A percentile compares a stretch with the other conserved stretches of the same genome.
Conservation (phyloP, 2,329 filamentous ascomycete species). For the Apiospora marii region DNA sequence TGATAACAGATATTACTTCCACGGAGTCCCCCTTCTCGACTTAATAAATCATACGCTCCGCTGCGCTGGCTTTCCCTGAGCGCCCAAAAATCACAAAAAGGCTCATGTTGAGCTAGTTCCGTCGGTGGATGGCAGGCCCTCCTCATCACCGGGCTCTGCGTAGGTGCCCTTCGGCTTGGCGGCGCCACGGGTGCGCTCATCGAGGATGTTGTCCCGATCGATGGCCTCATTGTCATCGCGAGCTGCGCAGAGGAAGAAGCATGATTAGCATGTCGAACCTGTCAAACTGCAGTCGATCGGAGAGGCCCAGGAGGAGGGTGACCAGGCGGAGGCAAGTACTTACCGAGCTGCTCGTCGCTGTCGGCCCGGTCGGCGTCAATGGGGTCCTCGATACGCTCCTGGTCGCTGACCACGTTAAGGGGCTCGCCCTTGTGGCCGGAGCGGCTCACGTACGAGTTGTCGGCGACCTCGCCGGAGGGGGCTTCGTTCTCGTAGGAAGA, state of each 20-base stretch:
- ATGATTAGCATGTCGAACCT: not conserved
- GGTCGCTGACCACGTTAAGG: conserved; percentile 45
- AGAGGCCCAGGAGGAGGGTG: too few species aligned
- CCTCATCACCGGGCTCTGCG: conserved; percentile 45
- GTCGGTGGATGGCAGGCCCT: conserved; percentile 36
- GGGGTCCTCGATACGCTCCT: conserved; percentile 43
- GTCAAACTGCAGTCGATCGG: not conserved
- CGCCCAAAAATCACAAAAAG: too few species aligned
- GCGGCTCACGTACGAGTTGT: conserved; percentile 46
- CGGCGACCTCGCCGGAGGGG: conserved; percentile 35
- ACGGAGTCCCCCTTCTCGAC: too few species aligned
- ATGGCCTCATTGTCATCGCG: conserved; percentile 49
- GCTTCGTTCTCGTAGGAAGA: conserved; percentile 33
- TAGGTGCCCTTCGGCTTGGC: conserved; percentile 38
- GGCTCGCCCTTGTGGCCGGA: conserved; percentile 39
- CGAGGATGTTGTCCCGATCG: conserved; percentile 46
- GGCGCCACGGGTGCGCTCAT: conserved; percentile 44
- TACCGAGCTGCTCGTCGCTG: conserved; percentile 46
- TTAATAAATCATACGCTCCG: not conserved
- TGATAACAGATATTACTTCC: too few species aligned
- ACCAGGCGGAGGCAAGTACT: conserved; percentile 8
- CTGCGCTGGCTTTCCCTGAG: not conserved
- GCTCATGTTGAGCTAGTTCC: conserved; percentile 32
- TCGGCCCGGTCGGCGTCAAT: conserved; percentile 43
- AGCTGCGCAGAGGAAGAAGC: conserved; percentile 31